Base-by-base conservation (phyloP, 306 rosid genomes). In the Vigna unguiculata region DNA sequence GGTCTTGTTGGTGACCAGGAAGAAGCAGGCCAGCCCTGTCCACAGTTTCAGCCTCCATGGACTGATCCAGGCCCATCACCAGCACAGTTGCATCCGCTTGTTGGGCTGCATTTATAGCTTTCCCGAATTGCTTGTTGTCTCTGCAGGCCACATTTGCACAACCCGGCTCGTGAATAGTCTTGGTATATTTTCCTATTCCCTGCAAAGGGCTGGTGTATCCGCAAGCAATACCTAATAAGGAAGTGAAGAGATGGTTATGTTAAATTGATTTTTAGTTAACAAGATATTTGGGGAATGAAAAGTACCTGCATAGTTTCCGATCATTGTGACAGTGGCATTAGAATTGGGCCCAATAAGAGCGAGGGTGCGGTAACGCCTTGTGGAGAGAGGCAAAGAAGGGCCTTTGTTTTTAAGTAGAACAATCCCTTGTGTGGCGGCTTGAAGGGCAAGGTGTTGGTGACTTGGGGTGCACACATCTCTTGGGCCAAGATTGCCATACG, bases 281-380 rank as follows among this genome's bases (percentile, higher is more conserved):
- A 6, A 34, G 40, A 34, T 8, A 7, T 38, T 38, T 2, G 11
- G 10, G 43, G 10, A 1, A 7, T 38, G 43, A 38, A 38, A 38
- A 38, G 68, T 36, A 90, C 97, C 94, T 1, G 96, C 98, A 61
- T 93, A 90, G 84, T 93, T 93, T 6, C 96, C 98, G 0, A 93
- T 86, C 98, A 93, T 93, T 13, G 96, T 87, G 25, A 85, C 69
- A 5, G 88, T 90, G 57, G 51, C 98, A 34, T 87, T 87, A 9
- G 98, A 88, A 47, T 93, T 93, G 43, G 98, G 98, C 47, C 98
- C 98, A 61, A 93, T 86, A 71, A 90, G 85, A 7, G 98, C 98
- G 0, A 93, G 72, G 2, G 84, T 89, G 4, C 76, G 89, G 60
- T 86, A 84, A 19, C 78, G 93, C 13, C 60, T 74, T 0, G 71